These are phyloP conservation scores for Coccomyxa subellipsoidea DNA, from an alignment of 163 green algal genomes.

Conservation along the genomic window DNA sequence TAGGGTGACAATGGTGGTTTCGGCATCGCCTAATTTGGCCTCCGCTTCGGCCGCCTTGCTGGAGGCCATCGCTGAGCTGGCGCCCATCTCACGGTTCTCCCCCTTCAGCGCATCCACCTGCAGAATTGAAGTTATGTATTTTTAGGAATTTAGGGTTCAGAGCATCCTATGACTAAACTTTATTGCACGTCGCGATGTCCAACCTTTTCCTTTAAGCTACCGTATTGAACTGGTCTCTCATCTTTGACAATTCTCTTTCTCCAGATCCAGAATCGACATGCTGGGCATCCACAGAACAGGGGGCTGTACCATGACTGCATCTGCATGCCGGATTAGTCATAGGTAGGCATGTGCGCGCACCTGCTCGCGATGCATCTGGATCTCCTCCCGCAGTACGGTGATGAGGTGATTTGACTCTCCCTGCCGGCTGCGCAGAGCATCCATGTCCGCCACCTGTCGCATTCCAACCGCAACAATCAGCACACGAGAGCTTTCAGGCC, in stretches of 20 bases:
- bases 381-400: neutral
- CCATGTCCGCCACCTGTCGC: neutral
- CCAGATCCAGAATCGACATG: too few relatives aligned
- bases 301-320: too few relatives aligned
- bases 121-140: too few relatives aligned
- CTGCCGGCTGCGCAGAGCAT: neutral
- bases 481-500: too few relatives aligned
- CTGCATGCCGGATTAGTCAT: too few relatives aligned
- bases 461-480: too few relatives aligned
- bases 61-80: neutral
- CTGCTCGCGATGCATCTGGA: constrained; percentile 5
- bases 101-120: neutral
- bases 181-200: too few relatives aligned
- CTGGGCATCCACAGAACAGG: too few relatives aligned
- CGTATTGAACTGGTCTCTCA: too few relatives aligned
- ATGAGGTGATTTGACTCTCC: neutral
- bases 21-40: neutral
- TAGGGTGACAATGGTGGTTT: neutral
- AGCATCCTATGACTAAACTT: neutral
- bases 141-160: neutral
- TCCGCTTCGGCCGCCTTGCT: neutral
- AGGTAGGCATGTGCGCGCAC: neutral
- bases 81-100: neutral
- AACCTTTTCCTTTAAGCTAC: too few relatives aligned
- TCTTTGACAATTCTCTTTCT: too few relatives aligned